These are phyloP conservation scores for Solanum virginianum DNA, from an alignment of 257 asterid genomes.

Conservation along the genomic window DNA sequence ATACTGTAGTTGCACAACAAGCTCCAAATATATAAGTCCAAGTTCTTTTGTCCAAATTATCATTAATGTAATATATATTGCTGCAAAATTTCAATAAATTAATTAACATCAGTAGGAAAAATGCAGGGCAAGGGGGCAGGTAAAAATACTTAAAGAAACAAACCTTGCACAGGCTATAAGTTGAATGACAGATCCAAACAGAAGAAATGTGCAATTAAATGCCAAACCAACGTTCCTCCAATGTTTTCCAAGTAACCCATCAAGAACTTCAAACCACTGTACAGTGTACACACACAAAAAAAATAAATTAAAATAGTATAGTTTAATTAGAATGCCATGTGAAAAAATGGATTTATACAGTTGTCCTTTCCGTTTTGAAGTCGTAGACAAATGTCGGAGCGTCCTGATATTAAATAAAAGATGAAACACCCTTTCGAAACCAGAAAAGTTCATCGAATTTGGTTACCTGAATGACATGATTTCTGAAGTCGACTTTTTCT, in stretches of 20 bases:
- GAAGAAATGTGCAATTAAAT: slow-evolving; percentile 87
- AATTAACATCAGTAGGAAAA: background rate
- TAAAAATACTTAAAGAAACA: background rate
- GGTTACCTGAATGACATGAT: slow-evolving; percentile 82
- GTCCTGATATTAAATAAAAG: background rate
- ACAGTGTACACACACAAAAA: background rate
- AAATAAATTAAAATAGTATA: background rate
- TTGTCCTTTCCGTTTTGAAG: background rate
- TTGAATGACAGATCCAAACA: slow-evolving; percentile 93
- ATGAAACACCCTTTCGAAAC: background rate
- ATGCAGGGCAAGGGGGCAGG: background rate
- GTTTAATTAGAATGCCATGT: slow-evolving; percentile 9
- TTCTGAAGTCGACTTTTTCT: slow-evolving; percentile 75
- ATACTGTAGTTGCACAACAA: slow-evolving; percentile 88
- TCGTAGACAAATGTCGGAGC: background rate
- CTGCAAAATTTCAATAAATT: slow-evolving; percentile 26
- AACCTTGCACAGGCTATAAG: slow-evolving; percentile 99
- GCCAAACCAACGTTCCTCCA: slow-evolving; percentile 99
- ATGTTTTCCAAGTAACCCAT: slow-evolving; percentile 77
- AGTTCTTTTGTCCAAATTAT: slow-evolving; percentile 91
- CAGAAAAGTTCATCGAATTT: background rate
- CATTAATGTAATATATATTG: slow-evolving; percentile 88
- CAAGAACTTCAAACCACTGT: slow-evolving; percentile 97
- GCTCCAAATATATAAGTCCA: slow-evolving; percentile 96
- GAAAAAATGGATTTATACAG: background rate